Evolutionary conservation across 78 protist genomes (phyloP).

Genomic region (Dictyostelium intermedium): DNA sequence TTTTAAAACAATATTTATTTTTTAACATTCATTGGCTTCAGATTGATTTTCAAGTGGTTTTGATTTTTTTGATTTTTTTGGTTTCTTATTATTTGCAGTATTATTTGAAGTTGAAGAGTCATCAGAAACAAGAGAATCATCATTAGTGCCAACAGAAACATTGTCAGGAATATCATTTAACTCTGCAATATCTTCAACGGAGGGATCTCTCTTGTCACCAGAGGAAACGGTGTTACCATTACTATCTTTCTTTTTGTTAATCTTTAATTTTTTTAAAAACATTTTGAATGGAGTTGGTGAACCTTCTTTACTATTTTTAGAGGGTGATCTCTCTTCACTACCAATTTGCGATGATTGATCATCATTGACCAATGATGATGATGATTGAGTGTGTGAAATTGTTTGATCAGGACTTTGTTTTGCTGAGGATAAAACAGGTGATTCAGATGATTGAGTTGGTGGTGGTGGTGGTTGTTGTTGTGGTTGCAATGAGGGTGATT

Average conservation of each 20-base stretch:
- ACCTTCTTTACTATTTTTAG: neutral
- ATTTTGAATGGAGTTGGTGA: conserved; percentile 70
- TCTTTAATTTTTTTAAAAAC: conserved; percentile 55
- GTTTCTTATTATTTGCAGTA: neutral
- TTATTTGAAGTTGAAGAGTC: neutral
- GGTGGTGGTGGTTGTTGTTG: neutral
- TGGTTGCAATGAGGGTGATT: neutral
- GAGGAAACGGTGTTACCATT: conserved; percentile 7
- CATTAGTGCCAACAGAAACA: conserved; percentile 31
- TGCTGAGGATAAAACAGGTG: neutral
- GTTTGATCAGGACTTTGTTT: neutral
- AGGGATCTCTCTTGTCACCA: neutral
- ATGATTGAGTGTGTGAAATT: neutral
- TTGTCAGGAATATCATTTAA: conserved; percentile 45
- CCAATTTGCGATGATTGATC: conserved; percentile 7
- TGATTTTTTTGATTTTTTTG: neutral
- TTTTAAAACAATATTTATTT: neutral
- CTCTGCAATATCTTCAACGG: neutral
- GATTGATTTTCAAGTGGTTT: neutral
- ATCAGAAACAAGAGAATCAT: neutral
- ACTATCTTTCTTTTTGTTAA: conserved; percentile 10
- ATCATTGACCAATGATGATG: neutral
- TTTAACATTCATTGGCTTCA: neutral
- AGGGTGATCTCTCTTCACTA: neutral
- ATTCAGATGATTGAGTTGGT: neutral